Conservation (phyloP, 345 rosid genomes). For the Populus euphratica region DNA sequence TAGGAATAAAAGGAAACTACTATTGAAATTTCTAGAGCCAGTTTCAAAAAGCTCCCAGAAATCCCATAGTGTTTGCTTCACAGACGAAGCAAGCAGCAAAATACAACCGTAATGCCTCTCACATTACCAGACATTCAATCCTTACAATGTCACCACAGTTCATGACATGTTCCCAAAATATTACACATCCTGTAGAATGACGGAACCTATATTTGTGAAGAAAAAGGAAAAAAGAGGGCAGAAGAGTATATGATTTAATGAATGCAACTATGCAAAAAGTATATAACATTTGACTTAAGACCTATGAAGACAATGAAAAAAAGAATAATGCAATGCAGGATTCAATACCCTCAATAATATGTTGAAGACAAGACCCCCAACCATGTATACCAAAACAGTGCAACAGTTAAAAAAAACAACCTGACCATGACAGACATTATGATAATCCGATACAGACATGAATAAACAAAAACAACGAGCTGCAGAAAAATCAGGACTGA, state of each 20-base stretch:
- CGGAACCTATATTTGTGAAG: slow-evolving; percentile 1
- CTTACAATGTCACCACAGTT: slow-evolving; percentile 18
- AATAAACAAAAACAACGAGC: not conserved
- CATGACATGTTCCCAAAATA: slow-evolving; percentile 19
- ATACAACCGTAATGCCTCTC: slow-evolving; percentile 15
- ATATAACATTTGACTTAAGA: slow-evolving; percentile 23
- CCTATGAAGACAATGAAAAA: slow-evolving; percentile 12
- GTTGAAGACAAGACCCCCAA: slow-evolving; percentile 19
- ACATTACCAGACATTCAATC: slow-evolving; percentile 9
- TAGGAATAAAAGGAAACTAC: not conserved
- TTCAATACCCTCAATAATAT: slow-evolving; percentile 29
- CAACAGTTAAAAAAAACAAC: slow-evolving; percentile 15
- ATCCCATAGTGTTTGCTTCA: not conserved
- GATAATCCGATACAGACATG: slow-evolving; percentile 24
- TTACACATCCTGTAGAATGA: slow-evolving; percentile 15
- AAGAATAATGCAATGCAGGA: slow-evolving; percentile 35
- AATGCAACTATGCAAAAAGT: slow-evolving; percentile 30
- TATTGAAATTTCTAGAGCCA: not conserved
- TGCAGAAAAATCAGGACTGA: slow-evolving; percentile 10
- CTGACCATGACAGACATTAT: slow-evolving; percentile 21
- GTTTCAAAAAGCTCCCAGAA: not conserved
- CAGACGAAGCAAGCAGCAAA: not conserved
- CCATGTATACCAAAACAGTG: slow-evolving; percentile 12
- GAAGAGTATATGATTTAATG: slow-evolving; percentile 17
- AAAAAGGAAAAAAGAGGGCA: not conserved